Base-by-base conservation (phyloP, 805 yeast species). In the Saturnispora dispora region DNA sequence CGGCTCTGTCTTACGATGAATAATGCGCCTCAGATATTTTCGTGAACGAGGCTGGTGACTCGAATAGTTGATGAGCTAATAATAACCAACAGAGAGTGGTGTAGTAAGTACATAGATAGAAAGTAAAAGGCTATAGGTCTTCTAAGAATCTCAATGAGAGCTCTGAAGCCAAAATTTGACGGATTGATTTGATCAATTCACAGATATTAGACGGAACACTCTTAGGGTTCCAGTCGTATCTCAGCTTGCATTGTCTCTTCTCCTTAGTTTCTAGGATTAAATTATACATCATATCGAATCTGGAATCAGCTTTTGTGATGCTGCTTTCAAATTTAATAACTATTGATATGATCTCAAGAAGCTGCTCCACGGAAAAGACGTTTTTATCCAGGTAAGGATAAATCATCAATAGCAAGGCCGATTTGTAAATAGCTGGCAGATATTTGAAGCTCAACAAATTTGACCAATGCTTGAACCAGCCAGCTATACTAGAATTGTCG, bases 331-430 rank as follows among this genome's bases (percentile, higher is more conserved):
- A 62, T 10, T 36, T 52, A 50, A 66, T 64, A 33, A 68, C 28
- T 15, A 58, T 32, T 45, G 59, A 56, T 17, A 68, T 60, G 3
- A 66, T 46, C 28, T 51, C 48, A 18, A 62, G 53, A 35, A 63
- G 47, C n/a, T 64, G 55, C 7, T 59, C 60, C 5, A 61, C 42
- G 2, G 48, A 49, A 44, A 62, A 53, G 45, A 54, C 30, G 20
- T 48, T 50, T 40, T 57, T 51, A 41, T 55, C 55, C 39, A 62
- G 45, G 52, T 53, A 60, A 70, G 70, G 60, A 72, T 71, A 45
- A 70, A 78, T 57, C 51, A 79, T 78, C n/a, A 76, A 60, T 15
- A 80, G 58, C 40, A 81, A 66, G 17, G 78, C 66, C 9, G 81
- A 77, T 50, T 69, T 67, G 56, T 73, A 74, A 57, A 74, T 74